Base-by-base conservation (phyloP, 2,329 filamentous ascomycete genomes). In the Helminthosporium solani region DNA sequence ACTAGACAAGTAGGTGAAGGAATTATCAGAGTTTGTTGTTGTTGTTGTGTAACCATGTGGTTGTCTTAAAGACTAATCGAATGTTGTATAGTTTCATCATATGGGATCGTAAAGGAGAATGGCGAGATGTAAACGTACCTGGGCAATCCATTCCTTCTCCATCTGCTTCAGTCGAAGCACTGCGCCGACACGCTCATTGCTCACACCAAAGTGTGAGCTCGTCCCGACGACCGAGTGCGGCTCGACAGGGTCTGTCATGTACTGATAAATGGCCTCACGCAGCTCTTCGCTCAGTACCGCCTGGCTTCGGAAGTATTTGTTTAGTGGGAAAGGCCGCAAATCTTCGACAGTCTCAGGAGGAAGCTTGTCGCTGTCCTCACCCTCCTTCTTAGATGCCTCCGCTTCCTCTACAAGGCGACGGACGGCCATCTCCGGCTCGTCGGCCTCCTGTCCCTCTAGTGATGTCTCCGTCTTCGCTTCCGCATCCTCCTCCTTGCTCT, bases 41-140 rank as follows among this genome's bases (percentile, higher is more conserved):
- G 80, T 82, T 76, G 45, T 76, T 81, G 80, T 86, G 78, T 92
- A 92, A 96, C 88, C 89, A 94, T 85, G 78, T 84, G 70, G 76
- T 72, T 84, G 91, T 97, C 91, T 96, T 96, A 80, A 95, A 96
- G 92, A 97, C 92, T 96, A 96, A 97, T 96, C 92, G 92, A 77
- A 87, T 82, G 85, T 83, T 59, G 81, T 76, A 70, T 80, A 62
- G 74, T 78, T 80, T 88, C 85, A 87, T 87, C 84, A 86, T 77
- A 53, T 55, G 33, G 27, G 21, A 21, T 7, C 12, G 34, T n/a
- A 23, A 25, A 35, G 7, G 16, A 38, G 38, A 37, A 25, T 19
- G 45, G 31, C 31, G 40, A 12, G 37, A 27, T 18, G 31, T 16
- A 15, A 42, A 75, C 88, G 79, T 80, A 96, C 91, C 77, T 91